Conservation (phyloP, 2,329 filamentous ascomycete species). For the Colletotrichum nymphaeae region DNA sequence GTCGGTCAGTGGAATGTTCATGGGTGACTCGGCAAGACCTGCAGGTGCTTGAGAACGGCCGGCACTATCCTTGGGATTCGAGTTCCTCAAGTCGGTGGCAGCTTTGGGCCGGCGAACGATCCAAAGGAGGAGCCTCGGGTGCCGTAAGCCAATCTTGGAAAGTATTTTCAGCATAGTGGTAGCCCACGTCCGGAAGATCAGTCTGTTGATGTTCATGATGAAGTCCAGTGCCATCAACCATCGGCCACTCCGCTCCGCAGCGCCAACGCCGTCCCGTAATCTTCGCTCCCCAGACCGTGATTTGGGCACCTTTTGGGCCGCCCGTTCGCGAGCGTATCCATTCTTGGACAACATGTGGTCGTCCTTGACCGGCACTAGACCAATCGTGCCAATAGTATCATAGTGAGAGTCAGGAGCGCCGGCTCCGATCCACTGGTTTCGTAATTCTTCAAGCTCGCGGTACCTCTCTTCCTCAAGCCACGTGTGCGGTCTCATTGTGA, state of each 20-base stretch:
- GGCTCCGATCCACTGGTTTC: constrained; percentile 61
- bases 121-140: constrained; percentile 72
- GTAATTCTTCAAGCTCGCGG: constrained; percentile 76
- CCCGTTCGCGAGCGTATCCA: constrained; percentile 78
- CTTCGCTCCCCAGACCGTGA: constrained; percentile 57
- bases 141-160: constrained; percentile 68
- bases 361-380: constrained; percentile 65
- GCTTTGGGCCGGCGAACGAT: constrained; percentile 55
- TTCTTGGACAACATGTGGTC: constrained; percentile 56
- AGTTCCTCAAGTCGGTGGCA: constrained; percentile 32
- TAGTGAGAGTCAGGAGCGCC: constrained; percentile 60
- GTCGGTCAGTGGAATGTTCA: constrained; percentile 68
- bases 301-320: constrained; percentile 67
- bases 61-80: constrained; percentile 2
- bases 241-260: constrained; percentile 80
- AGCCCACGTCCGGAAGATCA: constrained; percentile 70
- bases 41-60: background rate
- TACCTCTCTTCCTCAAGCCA: constrained; percentile 93
- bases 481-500: constrained; percentile 80
- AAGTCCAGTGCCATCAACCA: constrained; percentile 84
- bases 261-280: constrained; percentile 76
- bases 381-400: constrained; percentile 65
- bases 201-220: constrained; percentile 76
- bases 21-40: constrained; percentile 41
- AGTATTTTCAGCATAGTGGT: constrained; percentile 66